phyloP scores from a whole-genome alignment of 257 asterid genomes.

The Gentiana straminea region DNA sequence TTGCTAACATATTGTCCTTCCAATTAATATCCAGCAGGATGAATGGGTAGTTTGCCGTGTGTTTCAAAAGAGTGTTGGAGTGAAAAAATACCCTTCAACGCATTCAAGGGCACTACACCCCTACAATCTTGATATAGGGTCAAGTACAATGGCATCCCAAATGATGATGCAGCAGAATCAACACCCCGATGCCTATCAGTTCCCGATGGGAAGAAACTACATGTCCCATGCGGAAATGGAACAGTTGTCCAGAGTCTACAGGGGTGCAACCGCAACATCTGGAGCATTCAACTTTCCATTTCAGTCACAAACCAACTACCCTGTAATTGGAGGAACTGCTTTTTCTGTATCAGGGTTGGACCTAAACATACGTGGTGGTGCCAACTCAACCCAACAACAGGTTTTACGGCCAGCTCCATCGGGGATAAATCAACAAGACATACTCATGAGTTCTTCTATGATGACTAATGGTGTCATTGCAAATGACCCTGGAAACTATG shows the following conservation, averaged over 20 bases:
- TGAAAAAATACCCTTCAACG: slow-evolving; percentile 52
- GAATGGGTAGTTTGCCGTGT: slow-evolving; percentile 98
- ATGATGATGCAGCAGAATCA: slow-evolving; percentile 4
- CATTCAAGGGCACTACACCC: slow-evolving; percentile 42
- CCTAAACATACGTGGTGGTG: slow-evolving; percentile 50
- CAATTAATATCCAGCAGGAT: slow-evolving; percentile 44
- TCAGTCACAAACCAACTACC: slow-evolving; percentile 38
- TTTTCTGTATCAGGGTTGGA: slow-evolving; percentile 73
- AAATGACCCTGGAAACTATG: slow-evolving; percentile 27
- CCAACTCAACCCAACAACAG: slow-evolving; percentile 14
- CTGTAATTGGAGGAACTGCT: slow-evolving; percentile 17
- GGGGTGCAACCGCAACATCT: slow-evolving; percentile 15
- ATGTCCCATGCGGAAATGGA: slow-evolving; percentile 50
- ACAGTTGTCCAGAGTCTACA: slow-evolving; percentile 31
- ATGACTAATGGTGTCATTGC: slow-evolving; percentile 15
- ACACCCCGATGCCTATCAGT: slow-evolving; percentile 4
- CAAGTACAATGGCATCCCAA: slow-evolving; percentile 37
- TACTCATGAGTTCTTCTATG: slow-evolving; percentile 17
- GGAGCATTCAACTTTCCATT: slow-evolving; percentile 19
- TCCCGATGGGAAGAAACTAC: slow-evolving; percentile 25
- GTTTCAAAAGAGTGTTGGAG: slow-evolving; percentile 67
- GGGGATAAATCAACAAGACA: slow-evolving; percentile 33
- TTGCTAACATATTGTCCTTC: too few species aligned
- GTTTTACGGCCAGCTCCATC: slow-evolving; percentile 9
- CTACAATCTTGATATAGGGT: slow-evolving; percentile 38